Evolutionary conservation across 306 rosid species (phyloP).

Genomic region (Prunus mume): DNA sequence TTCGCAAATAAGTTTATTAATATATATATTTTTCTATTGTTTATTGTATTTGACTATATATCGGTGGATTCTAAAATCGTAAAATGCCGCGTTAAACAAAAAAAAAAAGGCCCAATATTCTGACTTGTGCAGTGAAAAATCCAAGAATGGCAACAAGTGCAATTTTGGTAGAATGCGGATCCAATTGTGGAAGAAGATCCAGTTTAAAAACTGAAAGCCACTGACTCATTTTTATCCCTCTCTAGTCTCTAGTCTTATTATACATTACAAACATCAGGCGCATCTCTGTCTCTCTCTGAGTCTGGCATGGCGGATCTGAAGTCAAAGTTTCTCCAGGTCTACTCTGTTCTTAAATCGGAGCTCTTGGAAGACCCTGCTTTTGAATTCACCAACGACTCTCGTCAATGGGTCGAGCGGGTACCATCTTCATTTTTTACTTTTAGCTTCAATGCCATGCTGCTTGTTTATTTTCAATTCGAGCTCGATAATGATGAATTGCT

Average conservation of each 20-base stretch:
- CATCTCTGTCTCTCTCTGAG: neutral
- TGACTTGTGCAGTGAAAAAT: neutral
- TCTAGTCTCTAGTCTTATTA: neutral
- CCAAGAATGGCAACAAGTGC: neutral
- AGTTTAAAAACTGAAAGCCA: neutral
- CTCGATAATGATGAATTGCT: neutral
- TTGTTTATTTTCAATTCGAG: slow-evolving; percentile 7
- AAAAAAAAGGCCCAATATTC: neutral
- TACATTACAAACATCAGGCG: neutral
- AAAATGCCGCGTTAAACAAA: neutral
- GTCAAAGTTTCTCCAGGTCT: slow-evolving; percentile 66
- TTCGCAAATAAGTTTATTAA: too few species aligned
- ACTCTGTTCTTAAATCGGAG: slow-evolving; percentile 65
- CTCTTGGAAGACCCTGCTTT: slow-evolving; percentile 73
- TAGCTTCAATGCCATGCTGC: slow-evolving; percentile 3
- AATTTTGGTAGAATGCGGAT: neutral
- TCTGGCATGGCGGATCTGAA: slow-evolving; percentile 65
- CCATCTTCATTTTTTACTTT: neutral
- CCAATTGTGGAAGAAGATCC: neutral
- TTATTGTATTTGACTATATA: too few species aligned
- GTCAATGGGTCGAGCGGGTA: slow-evolving; percentile 72
- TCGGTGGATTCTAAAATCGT: neutral
- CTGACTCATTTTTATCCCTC: neutral
- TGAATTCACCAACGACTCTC: slow-evolving; percentile 61
- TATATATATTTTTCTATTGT: too few species aligned